Evolutionary conservation across 2,329 filamentous ascomycete genomes (phyloP), one percentile per base, ranked within the genome.

Genomic region (Cladorrhinum sp.): DNA sequence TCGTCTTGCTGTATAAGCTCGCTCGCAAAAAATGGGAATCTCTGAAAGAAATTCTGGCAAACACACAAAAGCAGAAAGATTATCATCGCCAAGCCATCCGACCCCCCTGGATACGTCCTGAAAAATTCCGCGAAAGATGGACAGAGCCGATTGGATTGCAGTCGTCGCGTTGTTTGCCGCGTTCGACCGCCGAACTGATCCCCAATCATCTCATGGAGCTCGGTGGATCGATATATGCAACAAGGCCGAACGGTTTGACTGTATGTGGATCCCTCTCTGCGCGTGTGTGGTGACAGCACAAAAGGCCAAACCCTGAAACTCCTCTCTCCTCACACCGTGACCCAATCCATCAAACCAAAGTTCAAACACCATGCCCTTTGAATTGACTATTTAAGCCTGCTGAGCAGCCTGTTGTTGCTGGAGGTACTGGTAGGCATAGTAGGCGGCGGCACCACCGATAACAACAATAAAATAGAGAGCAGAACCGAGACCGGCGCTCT

Each of bases 361-460:
- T 16, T 50, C 4, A 6, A 45, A 45, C 16, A 20, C 41, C n/a
- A 7, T 45, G 41, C 18, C 41, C n/a, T 45, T 22, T 45, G n/a
- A 45, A 38, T 55, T 55, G 52, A 55, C 32, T 24, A 2, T 25
- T 45, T 69, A 69, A 59, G 65, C 65, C 55, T 57, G 59, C 58
- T 64, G 60, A 6, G 61, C 62, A 38, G 59, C 66, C 63, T 72
- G 66, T 65, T 74, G 71, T 74, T 81, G 78, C 80, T 93, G 87
- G 69, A 96, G 76, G 81, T 95, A 96, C 77, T 93, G 88, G 83
- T 93, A 97, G 70, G 84, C 90, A 69, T 84, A 84, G 79, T 91
- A 98, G 65, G 91, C 92, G 64, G 86, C 75, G 53, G 86, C 81
- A 67, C 88, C 93, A 69, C 92, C 92, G 67, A 93, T 73, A 68